Evolutionary conservation across 2,329 filamentous ascomycete genomes (phyloP).

Genomic region (Decorospora gaudefroyi): DNA sequence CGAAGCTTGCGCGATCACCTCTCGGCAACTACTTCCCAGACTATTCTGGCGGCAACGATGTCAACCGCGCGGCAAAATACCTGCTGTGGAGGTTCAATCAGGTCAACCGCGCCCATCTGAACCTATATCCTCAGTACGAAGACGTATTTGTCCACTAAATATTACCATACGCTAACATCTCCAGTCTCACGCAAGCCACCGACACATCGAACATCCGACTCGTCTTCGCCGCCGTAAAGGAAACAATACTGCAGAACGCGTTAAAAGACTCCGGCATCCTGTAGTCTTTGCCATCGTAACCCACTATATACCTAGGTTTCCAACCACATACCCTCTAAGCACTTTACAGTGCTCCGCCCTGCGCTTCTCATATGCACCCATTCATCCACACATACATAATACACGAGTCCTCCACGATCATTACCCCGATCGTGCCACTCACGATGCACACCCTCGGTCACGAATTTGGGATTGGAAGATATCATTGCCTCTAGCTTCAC

Average conservation of each 20-base stretch:
- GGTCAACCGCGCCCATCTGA: constrained; percentile 93
- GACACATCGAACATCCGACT: constrained; percentile 98
- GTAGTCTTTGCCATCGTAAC: constrained; percentile 33
- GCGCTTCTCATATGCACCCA: constrained; percentile 9
- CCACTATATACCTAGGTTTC: constrained; percentile 32
- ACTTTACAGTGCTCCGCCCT: constrained; percentile 5
- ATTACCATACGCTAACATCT: constrained; percentile 17
- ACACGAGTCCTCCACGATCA: constrained; percentile 44
- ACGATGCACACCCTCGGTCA: constrained; percentile 39
- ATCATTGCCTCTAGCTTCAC: constrained; percentile 44
- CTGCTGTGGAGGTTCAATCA: constrained; percentile 98
- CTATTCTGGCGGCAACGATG: constrained; percentile 95
- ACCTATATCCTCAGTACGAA: constrained; percentile 85
- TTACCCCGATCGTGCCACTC: constrained; percentile 35
- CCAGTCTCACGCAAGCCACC: constrained; percentile 93
- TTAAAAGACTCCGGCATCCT: constrained; percentile 98
- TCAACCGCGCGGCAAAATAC: constrained; percentile 97
- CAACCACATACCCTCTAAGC: constrained; percentile 36
- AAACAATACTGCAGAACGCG: constrained; percentile 97
- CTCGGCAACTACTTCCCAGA: constrained; percentile 96
- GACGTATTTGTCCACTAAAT: neutral
- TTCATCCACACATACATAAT: constrained; percentile 39
- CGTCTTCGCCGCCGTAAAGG: constrained; percentile 97
- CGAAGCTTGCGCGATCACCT: constrained; percentile 87
- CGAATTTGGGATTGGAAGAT: constrained; percentile 43